Percentiles rank a stretch among this genome's conserved stretches.
These are phyloP conservation scores for Sicyos baderoa DNA, from an alignment of 306 rosid species.

Conservation along the genomic window DNA sequence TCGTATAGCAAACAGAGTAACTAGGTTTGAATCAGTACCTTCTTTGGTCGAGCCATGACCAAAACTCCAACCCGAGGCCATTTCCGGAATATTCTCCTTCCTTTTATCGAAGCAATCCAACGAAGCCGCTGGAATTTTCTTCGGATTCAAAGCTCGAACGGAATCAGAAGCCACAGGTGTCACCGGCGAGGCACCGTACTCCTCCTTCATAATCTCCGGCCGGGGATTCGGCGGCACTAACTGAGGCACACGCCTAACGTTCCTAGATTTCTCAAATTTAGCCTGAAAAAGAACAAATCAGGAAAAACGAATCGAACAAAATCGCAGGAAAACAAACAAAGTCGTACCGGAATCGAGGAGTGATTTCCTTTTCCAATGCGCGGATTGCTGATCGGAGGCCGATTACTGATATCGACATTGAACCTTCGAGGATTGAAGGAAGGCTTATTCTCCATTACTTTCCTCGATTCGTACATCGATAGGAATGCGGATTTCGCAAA, in stretches of 20 bases:
- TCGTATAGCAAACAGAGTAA: background rate
- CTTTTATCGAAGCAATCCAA: slow-evolving; percentile 10
- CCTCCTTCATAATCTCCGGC: slow-evolving; percentile 8
- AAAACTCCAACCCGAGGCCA: background rate
- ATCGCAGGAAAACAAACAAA: background rate
- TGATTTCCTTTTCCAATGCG: background rate
- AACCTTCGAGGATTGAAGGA: background rate
- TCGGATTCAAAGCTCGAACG: background rate
- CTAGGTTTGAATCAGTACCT: slow-evolving; percentile 27
- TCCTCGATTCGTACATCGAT: background rate
- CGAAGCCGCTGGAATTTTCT: slow-evolving; percentile 16
- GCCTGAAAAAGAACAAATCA: slow-evolving; percentile 20
- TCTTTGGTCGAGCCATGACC: slow-evolving; percentile 18
- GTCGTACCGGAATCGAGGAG: slow-evolving; percentile 7
- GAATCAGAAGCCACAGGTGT: background rate
- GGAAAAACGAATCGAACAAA: background rate
- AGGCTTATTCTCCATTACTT: background rate
- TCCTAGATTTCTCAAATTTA: slow-evolving; percentile 16
- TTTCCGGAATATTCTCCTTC: slow-evolving; percentile 2
- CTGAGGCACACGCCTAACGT: slow-evolving; percentile 10
- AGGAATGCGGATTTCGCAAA: background rate
- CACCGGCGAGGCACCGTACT: background rate
- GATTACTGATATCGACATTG: background rate
- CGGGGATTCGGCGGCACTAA: slow-evolving; percentile 19
- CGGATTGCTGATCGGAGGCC: slow-evolving; percentile 4